Base-by-base conservation (phyloP, 1,284 basidiomycete species). In the Trichosporon sp. region DNA sequence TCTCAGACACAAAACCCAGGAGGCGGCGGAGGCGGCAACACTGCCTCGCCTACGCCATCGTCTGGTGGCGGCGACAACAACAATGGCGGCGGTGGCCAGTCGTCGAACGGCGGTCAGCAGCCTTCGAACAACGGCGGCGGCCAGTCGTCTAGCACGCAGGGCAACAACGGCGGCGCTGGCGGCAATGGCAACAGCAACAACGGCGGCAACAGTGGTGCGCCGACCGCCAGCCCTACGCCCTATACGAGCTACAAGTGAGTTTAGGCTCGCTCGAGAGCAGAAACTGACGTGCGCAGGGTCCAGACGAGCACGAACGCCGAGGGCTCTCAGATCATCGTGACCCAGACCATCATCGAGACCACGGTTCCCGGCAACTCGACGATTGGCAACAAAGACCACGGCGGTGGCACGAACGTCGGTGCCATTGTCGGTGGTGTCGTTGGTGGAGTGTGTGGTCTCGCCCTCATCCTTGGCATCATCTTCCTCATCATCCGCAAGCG, bases 381-480 rank as follows among this genome's bases (percentile, higher is more conserved):
- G 4, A 27, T 54, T 10, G 27, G 27, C 49, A 27, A 27, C 49
- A 54, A 54, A 27, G 49, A 54, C 25, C 6, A 25, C 25, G 49
- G 49, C n/a, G 49, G 49, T 31, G 23, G 23, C 10, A 31, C 65
- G 74, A 74, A 77, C 59, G 69, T 68, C 34, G 79, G 78, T 10
- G 74, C 79, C 1, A 80, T 80, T 56, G 78, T 73, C 19, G 79
- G 79, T 57, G 79, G 78, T 36, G 75, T 76, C 25, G 78, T 80
- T 33, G 79, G 79, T 10, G 79, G 79, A 65, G 78, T 80, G 6
- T 73, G 69, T 25, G 79, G 77, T 67, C 67, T 78, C 8, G 69
- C 70, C 21, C 67, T 80, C 27, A 63, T 66, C 9, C 71, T 70
- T 14, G 63, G 75, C 27, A n/a, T 77, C 7, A 73, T 69, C 68